Conservation (phyloP, 345 rosid genomes). For the Rhodamnia argentea region DNA sequence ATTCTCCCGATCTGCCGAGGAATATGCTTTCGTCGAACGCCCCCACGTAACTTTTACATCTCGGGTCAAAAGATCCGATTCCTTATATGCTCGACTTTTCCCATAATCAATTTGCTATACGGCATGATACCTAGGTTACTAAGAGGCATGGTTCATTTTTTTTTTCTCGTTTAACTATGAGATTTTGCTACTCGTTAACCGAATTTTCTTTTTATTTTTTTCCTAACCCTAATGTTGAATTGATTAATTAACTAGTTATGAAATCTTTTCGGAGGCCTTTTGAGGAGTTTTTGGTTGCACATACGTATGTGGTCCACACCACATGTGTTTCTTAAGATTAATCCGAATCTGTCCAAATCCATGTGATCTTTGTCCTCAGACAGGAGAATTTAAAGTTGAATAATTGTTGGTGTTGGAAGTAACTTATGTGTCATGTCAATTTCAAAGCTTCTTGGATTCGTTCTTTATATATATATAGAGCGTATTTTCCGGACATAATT, state of each 20-base stretch:
- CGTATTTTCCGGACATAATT: neutral
- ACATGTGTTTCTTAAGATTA: neutral
- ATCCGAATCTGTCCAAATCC: neutral
- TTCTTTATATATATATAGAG: neutral
- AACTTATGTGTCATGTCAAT: neutral
- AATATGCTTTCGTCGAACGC: neutral
- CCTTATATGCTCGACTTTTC: neutral
- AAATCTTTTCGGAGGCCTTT: neutral
- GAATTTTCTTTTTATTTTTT: neutral
- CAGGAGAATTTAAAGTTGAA: neutral
- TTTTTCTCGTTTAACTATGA: too few relatives aligned
- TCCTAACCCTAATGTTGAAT: neutral
- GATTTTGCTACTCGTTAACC: neutral
- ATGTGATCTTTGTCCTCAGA: neutral
- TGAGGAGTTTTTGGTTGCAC: neutral
- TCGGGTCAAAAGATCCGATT: neutral
- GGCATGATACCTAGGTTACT: neutral
- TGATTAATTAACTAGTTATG: neutral
- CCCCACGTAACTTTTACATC: neutral
- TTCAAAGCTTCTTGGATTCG: neutral
- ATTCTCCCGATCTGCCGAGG: neutral
- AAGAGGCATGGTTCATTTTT: too few relatives aligned
- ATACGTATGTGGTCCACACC: neutral
- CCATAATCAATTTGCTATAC: too few relatives aligned
- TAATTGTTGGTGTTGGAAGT: neutral